Conservation (phyloP, 2,329 filamentous ascomycete species). For the Beauveria rudraprayagi region DNA sequence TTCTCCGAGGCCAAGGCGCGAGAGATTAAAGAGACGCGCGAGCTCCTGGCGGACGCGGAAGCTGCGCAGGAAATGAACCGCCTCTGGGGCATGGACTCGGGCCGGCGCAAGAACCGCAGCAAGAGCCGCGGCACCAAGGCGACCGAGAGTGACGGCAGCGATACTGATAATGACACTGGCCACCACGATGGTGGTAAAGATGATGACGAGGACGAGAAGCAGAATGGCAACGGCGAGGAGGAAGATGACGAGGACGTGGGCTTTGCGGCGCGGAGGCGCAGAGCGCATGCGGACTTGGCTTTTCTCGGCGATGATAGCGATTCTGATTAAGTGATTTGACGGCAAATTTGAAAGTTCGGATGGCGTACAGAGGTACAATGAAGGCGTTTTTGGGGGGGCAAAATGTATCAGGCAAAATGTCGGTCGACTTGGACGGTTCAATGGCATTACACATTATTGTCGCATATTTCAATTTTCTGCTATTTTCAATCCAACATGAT, state of each 20-base stretch:
- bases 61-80: conserved; percentile 74
- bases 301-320: conserved; percentile 66
- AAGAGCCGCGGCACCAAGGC: conserved; percentile 23
- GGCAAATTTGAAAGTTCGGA: background rate
- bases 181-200: conserved; percentile 24
- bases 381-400: conserved; percentile 5
- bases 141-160: conserved; percentile 24
- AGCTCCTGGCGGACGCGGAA: conserved; percentile 77
- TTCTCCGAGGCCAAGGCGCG: conserved; percentile 78
- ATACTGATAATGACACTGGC: conserved; percentile 18
- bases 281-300: conserved; percentile 45
- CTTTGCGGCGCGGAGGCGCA: conserved; percentile 37
- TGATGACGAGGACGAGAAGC: conserved; percentile 18
- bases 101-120: conserved; percentile 34
- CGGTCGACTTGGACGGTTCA: background rate
- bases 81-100: conserved; percentile 57
- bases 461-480: background rate
- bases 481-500: background rate
- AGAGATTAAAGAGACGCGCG: conserved; percentile 79
- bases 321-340: conserved; percentile 35
- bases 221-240: conserved; percentile 20
- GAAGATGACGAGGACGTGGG: conserved; percentile 24
- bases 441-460: background rate
- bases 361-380: background rate
- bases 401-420: background rate